phyloP scores from a whole-genome alignment of 129 eudicot species.

The Arctium lappa region DNA sequence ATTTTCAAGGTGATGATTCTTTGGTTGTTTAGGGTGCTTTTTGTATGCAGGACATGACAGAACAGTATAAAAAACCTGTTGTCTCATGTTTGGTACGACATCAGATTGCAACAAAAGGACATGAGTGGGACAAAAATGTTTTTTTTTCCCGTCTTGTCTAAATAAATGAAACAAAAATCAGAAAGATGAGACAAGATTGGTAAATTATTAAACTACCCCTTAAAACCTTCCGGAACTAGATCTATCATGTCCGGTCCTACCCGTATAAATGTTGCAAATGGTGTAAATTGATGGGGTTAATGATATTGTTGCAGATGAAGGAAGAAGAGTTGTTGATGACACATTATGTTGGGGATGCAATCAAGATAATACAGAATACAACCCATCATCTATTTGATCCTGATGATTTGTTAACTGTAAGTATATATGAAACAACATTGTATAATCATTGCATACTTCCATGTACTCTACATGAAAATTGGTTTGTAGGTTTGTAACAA shows the following conservation, averaged over 20 bases:
- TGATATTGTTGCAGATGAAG: slow-evolving; percentile 53
- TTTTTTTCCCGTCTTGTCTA: background rate
- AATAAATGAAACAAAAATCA: background rate
- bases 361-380: slow-evolving; percentile 65
- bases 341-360: slow-evolving; percentile 81
- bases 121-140: background rate
- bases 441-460: background rate
- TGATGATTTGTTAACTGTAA: slow-evolving; percentile 80
- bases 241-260: too few species aligned
- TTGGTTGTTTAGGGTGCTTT: background rate
- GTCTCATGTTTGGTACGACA: background rate
- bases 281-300: background rate
- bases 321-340: slow-evolving; percentile 78
- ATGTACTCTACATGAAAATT: background rate
- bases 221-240: background rate
- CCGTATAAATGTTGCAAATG: background rate
- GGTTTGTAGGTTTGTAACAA: too few species aligned
- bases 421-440: slow-evolving; percentile 2
- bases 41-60: background rate
- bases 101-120: background rate
- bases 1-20: slow-evolving; percentile 66
- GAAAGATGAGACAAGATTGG: background rate
- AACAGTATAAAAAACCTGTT: background rate
- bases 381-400: slow-evolving; percentile 92
- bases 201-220: background rate